Evolutionary conservation across 495 filamentous ascomycete species (phyloP), one percentile per base, ranked within the genome.

Genomic region (Penicillium argentinense): DNA sequence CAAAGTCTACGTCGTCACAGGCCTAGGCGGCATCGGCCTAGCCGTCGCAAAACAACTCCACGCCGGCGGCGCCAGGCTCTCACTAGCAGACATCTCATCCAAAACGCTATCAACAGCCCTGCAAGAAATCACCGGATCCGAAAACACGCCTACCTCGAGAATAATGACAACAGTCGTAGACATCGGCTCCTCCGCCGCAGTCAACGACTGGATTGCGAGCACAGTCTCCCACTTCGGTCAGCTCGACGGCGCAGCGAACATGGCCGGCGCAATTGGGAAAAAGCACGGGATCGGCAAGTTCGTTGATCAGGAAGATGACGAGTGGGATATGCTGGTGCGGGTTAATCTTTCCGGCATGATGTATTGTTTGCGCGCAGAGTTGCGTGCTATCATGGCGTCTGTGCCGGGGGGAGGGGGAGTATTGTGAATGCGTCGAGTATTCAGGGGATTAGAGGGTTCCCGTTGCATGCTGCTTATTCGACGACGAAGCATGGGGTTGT

Each of bases 401-500:
- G 43, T 48, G 5, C 62, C 68, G 5, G 69, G 68, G 54, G 57
- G 4, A 47, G 21, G 5, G 74, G 71, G 0, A 79, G 75, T 47
- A 82, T 86, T 55, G 82, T 86, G n/a, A 82, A 79, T 62, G 78
- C 77, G 14, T 63, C 73, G 9, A 78, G 75, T 44, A 70, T 79
- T 24, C 72, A 76, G 16, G 82, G 81, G 0, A 19, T 83, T 11
- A 61, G 60, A 41, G 82, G 82, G 47, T 63, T 61, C 52, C 37
- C 71, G 8, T 66, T 69, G 18, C 63, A 69, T 58, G 71, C 67
- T 5, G 73, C 77, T 19, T 85, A 86, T 61, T 68, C 69, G 39
- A 71, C 78, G 8, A 78, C 71, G 19, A 84, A 84, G 63, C 73
- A 79, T 57, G 82, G 73, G 9, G 73, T 87, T 28, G 62, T 83